phyloP scores from a whole-genome alignment of 1,139 yeast genomes.

The Tardiomyces digboiensis region DNA sequence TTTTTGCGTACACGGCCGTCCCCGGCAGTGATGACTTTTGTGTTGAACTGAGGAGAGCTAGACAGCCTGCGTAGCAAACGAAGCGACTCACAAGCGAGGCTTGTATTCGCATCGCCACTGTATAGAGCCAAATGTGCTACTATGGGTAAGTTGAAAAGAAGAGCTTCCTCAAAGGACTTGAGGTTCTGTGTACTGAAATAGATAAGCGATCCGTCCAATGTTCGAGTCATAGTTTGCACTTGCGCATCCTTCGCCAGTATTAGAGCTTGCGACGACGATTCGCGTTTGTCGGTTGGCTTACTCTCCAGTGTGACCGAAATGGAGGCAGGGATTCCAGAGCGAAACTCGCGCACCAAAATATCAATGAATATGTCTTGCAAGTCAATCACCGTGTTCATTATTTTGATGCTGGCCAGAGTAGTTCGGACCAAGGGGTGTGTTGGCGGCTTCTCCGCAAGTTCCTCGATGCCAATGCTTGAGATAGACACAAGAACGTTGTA shows the following conservation, averaged over 20 bases:
- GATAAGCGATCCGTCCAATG: conserved; percentile 14
- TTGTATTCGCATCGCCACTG: conserved; percentile 45
- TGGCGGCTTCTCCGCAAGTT: background rate
- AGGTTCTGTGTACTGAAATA: conserved; percentile 53
- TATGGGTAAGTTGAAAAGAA: conserved; percentile 56
- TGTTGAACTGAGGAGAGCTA: conserved; percentile 39
- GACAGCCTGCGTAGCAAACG: conserved; percentile 45
- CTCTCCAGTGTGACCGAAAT: background rate
- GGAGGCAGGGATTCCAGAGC: background rate
- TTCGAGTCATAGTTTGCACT: conserved; percentile 6
- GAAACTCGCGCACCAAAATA: conserved; percentile 15
- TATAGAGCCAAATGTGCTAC: conserved; percentile 65
- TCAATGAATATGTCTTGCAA: conserved; percentile 37
- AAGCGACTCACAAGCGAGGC: conserved; percentile 45
- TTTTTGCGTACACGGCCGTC: conserved; percentile 42
- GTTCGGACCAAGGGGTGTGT: background rate
- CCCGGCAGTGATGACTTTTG: conserved; percentile 22
- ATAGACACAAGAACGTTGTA: background rate
- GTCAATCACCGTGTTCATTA: conserved; percentile 42
- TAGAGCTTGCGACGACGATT: background rate
- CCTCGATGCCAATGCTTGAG: background rate
- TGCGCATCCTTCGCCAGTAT: background rate
- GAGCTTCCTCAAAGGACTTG: conserved; percentile 55
- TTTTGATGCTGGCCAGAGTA: conserved; percentile 20
- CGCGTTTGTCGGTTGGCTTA: background rate